Percentiles rank a stretch among this genome's conserved stretches.
Evolutionary conservation across 768 basidiomycete genomes (phyloP).

Genomic region (Tylopilus rubrobrunneus): DNA sequence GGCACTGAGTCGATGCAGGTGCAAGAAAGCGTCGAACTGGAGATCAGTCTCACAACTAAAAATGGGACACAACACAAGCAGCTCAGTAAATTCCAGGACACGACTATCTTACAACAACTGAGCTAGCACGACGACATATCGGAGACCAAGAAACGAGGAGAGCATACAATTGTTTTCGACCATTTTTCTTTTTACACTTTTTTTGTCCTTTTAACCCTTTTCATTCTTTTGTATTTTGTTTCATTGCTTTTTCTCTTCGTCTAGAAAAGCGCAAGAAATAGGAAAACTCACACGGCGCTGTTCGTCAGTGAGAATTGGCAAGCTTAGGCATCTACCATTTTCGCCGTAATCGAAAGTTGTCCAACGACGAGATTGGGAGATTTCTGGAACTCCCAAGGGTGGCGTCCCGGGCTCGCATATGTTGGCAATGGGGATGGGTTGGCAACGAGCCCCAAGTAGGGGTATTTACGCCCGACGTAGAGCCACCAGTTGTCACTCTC

Average conservation of each 20-base stretch:
- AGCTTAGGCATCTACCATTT: not conserved
- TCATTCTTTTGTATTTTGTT: not conserved
- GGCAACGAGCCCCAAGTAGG: not conserved
- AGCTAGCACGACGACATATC: not conserved
- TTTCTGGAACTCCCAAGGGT: not conserved
- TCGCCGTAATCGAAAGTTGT: not conserved
- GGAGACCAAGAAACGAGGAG: too few species aligned
- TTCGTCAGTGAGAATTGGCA: not conserved
- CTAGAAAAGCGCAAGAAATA: not conserved
- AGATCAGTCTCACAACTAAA: too few species aligned
- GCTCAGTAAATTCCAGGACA: not conserved
- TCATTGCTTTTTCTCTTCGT: not conserved
- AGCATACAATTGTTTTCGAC: too few species aligned
- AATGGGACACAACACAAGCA: not conserved
- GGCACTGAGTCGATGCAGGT: too few species aligned
- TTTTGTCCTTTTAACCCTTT: not conserved
- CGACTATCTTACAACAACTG: not conserved
- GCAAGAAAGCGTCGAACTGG: too few species aligned
- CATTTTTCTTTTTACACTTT: too few species aligned
- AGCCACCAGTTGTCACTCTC: not conserved
- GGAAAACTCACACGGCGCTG: not conserved
- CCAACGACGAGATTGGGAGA: not conserved
- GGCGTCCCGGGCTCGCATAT: not conserved
- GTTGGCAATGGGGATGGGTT: constrained; percentile 3
- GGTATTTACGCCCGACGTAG: not conserved